These are phyloP conservation scores for Cokeromyces recurvatus DNA, from an alignment of 371 early-diverging fungal species.

Conservation along the genomic window DNA sequence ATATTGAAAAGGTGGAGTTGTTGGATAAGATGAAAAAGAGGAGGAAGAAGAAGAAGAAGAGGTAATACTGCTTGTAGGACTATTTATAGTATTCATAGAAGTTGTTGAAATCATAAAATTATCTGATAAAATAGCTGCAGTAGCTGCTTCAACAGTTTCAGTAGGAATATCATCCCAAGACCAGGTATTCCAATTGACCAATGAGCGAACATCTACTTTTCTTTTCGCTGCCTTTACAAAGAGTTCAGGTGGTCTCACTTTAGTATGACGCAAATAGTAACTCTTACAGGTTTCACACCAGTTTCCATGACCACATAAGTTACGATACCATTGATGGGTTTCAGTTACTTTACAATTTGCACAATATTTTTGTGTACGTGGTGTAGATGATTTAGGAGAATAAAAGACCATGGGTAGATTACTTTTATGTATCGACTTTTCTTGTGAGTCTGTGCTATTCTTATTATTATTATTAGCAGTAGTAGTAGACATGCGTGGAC, in stretches of 20 bases:
- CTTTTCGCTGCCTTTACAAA: constrained; percentile 46
- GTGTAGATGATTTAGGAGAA: not conserved
- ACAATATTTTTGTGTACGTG: constrained; percentile 20
- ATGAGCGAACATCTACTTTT: constrained; percentile 36
- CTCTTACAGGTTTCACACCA: constrained; percentile 51
- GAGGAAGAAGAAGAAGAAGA: too few relatives aligned
- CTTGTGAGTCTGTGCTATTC: too few relatives aligned
- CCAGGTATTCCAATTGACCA: constrained; percentile 35
- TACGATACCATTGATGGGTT: constrained; percentile 50
- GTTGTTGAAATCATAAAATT: too few relatives aligned
- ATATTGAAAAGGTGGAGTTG: too few relatives aligned
- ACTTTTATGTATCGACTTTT: not conserved
- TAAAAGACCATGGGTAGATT: constrained; percentile 12
- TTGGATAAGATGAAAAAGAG: too few relatives aligned
- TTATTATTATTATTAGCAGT: too few relatives aligned
- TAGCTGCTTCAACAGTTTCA: constrained; percentile 10
- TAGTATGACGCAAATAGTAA: constrained; percentile 38
- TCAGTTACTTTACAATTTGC: constrained; percentile 40
- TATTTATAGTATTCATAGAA: too few relatives aligned
- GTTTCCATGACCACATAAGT: constrained; percentile 39
- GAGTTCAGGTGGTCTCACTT: constrained; percentile 35
- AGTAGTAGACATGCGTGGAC: too few relatives aligned
- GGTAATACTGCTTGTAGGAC: too few relatives aligned
- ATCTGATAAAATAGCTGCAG: too few relatives aligned
- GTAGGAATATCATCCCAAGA: constrained; percentile 16